Evolutionary conservation across 352 stramenopile genomes (phyloP).

Genomic region (Globisporangium cederbergense): DNA sequence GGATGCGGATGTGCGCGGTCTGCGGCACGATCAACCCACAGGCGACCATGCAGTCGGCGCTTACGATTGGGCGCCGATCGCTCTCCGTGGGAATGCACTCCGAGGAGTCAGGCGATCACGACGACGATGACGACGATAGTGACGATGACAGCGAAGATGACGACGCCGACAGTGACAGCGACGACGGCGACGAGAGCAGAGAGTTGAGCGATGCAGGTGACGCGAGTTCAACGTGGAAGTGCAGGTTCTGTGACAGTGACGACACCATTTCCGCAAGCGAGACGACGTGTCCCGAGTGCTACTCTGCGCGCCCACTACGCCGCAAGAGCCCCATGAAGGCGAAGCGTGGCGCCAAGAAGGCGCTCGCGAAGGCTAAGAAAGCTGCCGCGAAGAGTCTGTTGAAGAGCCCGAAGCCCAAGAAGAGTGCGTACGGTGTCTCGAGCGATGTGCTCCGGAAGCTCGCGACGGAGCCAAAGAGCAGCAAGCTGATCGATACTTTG

Average conservation of each 20-base stretch:
- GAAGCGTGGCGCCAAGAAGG: conserved; percentile 26
- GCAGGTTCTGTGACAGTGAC: conserved; percentile 26
- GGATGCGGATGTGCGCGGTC: conserved; percentile 44
- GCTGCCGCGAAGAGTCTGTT: conserved; percentile 25
- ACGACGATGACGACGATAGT: conserved; percentile 18
- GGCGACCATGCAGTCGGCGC: conserved; percentile 23
- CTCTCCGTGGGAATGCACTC: conserved; percentile 19
- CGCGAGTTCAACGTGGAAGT: conserved; percentile 24
- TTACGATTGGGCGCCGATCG: conserved; percentile 38
- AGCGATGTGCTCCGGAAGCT: conserved; percentile 61
- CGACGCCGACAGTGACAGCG: conserved; percentile 20
- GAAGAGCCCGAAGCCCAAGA: conserved; percentile 28
- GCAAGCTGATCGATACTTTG: conserved; percentile 60
- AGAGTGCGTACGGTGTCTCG: conserved; percentile 66
- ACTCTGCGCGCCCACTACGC: conserved; percentile 25
- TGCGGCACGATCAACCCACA: conserved; percentile 71
- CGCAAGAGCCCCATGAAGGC: conserved; percentile 21
- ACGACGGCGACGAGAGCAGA: conserved; percentile 27
- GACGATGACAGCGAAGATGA: conserved; percentile 32
- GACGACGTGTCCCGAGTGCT: conserved; percentile 36
- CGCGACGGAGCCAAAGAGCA: conserved; percentile 36
- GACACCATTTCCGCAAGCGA: conserved; percentile 15
- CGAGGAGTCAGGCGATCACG: conserved; percentile 13
- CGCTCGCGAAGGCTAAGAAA: conserved; percentile 1
- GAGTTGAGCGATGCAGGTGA: conserved; percentile 12